phyloP scores from a whole-genome alignment of 805 yeast species.

The Kazachstania psychrophila region DNA sequence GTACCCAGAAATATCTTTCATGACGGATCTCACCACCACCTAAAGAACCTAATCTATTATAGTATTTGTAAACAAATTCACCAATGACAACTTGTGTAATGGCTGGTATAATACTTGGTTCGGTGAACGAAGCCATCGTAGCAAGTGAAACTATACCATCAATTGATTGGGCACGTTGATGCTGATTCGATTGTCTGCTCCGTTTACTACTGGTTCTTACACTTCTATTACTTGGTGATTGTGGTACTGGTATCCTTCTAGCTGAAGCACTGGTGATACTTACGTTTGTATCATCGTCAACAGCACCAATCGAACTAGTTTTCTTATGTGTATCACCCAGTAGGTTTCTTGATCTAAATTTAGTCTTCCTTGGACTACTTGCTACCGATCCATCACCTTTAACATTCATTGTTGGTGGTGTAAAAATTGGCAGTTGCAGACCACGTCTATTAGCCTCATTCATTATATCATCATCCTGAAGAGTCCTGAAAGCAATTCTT shows the following conservation, averaged over 20 bases:
- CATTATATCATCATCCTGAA: slow-evolving; percentile 37
- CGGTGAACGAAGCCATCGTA: slow-evolving; percentile 47
- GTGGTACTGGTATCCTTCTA: background rate
- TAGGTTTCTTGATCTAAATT: too few species aligned
- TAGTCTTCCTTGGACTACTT: too few species aligned
- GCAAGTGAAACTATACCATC: slow-evolving; percentile 34
- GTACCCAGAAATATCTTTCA: slow-evolving; percentile 91
- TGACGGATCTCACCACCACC: slow-evolving; percentile 72
- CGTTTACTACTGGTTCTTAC: background rate
- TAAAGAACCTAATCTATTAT: slow-evolving; percentile 65
- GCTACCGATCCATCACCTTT: too few species aligned
- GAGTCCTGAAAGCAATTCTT: slow-evolving; percentile 35
- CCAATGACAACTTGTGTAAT: slow-evolving; percentile 91
- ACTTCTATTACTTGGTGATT: background rate
- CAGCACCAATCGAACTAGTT: background rate
- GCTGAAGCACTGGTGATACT: too few species aligned
- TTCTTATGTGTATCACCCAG: background rate
- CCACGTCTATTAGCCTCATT: slow-evolving; percentile 45
- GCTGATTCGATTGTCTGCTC: background rate
- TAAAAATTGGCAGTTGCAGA: slow-evolving; percentile 10
- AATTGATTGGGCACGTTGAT: slow-evolving; percentile 16
- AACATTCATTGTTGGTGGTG: background rate
- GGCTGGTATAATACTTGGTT: slow-evolving; percentile 58
- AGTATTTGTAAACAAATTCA: slow-evolving; percentile 79
- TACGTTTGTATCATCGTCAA: too few species aligned